Percentiles rank a stretch among this genome's conserved stretches.
These are phyloP conservation scores for Paraleonurus japonicus DNA, from an alignment of 257 asterid genomes.

Conservation along the genomic window DNA sequence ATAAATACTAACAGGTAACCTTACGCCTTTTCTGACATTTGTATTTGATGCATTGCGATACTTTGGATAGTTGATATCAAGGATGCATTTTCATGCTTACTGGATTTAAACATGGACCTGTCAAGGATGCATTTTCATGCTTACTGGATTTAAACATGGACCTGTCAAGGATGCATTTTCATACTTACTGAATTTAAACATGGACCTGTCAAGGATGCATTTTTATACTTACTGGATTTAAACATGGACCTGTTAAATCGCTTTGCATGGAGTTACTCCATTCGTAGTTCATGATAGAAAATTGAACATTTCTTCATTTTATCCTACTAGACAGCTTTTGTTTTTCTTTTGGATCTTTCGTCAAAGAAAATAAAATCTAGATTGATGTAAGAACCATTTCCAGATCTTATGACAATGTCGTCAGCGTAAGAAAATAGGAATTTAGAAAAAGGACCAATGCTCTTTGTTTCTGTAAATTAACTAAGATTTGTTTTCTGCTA, in stretches of 20 bases:
- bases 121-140: not conserved
- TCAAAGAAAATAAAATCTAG: not conserved
- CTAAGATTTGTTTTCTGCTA: not conserved
- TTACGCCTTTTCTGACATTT: not conserved
- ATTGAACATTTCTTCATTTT: not conserved
- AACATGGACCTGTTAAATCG: not conserved
- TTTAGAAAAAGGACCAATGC: not conserved
- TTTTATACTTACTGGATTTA: not conserved
- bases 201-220: not conserved
- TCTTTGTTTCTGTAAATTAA: not conserved
- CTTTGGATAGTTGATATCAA: not conserved
- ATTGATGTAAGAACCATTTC: not conserved
- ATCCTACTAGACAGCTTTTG: not conserved
- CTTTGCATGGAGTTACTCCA: not conserved
- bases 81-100: not conserved
- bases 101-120: too few relatives aligned
- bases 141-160: too few relatives aligned
- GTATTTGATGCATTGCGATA: not conserved
- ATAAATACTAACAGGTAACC: slow-evolving; percentile 77
- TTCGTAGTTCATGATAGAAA: not conserved
- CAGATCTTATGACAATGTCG: not conserved
- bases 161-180: not conserved
- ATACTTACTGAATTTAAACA: not conserved
- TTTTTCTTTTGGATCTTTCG: not conserved
- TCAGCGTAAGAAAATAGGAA: not conserved